phyloP scores from a whole-genome alignment of 225 moss, liverwort and hornwort species.

The Rhytidiadelphus loreus region DNA sequence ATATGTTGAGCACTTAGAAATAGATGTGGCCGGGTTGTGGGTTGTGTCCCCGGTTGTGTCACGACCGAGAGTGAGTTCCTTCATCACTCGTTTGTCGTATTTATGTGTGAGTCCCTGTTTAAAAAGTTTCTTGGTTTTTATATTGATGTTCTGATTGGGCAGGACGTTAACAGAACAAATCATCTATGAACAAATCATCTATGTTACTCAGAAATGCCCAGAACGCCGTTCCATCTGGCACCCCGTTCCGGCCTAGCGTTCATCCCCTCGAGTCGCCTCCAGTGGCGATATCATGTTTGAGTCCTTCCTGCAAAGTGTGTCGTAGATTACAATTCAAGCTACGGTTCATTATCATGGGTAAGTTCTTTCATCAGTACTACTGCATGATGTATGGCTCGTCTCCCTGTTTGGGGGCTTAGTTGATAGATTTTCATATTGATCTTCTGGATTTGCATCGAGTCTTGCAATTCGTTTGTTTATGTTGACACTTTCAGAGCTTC shows the following conservation, averaged over 20 bases:
- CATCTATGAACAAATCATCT: neutral
- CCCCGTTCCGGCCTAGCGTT: neutral
- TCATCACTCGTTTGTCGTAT: no score
- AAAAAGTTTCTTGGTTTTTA: neutral
- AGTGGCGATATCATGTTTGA: neutral
- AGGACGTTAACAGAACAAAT: neutral
- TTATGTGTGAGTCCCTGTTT: neutral
- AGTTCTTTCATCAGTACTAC: neutral
- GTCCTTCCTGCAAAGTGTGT: neutral
- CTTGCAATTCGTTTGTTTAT: neutral
- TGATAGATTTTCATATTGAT: neutral
- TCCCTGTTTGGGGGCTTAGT: neutral
- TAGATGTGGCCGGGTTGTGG: neutral
- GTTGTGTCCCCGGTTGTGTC: no score
- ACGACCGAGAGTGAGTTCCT: neutral
- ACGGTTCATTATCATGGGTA: neutral
- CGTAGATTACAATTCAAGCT: neutral
- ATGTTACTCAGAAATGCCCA: no score
- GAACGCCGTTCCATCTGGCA: neutral
- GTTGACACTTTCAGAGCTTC: neutral
- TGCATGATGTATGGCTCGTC: neutral
- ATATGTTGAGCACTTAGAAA: neutral
- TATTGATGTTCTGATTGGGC: neutral
- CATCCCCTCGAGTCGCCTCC: neutral
- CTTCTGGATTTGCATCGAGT: neutral